Base-by-base conservation (phyloP, 2,329 filamentous ascomycete species). In the Penicillium sp. region DNA sequence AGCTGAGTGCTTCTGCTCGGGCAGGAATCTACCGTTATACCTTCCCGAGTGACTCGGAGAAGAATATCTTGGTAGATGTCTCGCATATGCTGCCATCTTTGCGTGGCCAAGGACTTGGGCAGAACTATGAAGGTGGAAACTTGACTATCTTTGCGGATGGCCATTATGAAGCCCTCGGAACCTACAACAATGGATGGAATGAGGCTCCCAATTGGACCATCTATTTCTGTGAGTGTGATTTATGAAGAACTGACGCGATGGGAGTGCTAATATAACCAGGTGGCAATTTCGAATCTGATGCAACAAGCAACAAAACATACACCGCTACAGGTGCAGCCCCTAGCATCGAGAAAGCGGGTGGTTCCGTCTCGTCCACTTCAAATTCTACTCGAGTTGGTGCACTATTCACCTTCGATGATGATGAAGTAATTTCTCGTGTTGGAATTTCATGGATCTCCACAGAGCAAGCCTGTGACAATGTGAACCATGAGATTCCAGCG, bases 131-230 rank as follows among this genome's bases (percentile, higher is more conserved):
- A 6, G 84, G 84, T n/a, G 88, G 88, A 0, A 82, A 81, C 49
- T 85, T 91, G 33, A 77, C 76, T 1, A 78, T 88, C 2, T 75
- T 77, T n/a, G 68, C 73, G 0, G 82, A 85, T 44, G 79, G 81
- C 0, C 82, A 82, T 58, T 90, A 90, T 66, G 82, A 84, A 50
- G 88, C 88, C 0, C 82, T 78, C 40, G 88, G 88, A 0, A 83
- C 83, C 0, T 90, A 89, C 70, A 83, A 89, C 57, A 88, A 89
- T 70, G 87, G 88, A 15, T 90, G 88, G 88, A 90, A 90, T 61
- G 78, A 83, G 37, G 82, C 87, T 1, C 86, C 84, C 0, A 76
- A 87, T 53, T 91, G 75, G 75, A 65, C 64, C 1, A 70, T 70
- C 26, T 72, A 71, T 45, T 75, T 74, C 56, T 75, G 72, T 73